These are phyloP conservation scores for Suhomyces sp. DNA, from an alignment of 805 yeast species.

Conservation along the genomic window DNA sequence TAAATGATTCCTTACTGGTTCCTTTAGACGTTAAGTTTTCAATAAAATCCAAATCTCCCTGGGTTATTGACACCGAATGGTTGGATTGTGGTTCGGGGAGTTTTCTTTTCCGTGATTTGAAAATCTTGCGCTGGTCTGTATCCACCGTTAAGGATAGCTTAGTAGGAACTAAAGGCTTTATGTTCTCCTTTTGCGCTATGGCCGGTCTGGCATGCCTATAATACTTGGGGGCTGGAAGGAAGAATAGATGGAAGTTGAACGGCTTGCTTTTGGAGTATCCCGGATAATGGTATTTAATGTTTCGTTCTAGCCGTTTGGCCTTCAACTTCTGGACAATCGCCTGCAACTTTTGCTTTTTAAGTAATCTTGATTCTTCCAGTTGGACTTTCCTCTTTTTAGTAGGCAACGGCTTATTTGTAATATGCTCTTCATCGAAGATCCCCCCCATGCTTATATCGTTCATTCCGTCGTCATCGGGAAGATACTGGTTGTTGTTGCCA, in stretches of 20 bases:
- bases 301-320: slow-evolving; percentile 20
- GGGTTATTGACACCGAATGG: slow-evolving; percentile 22
- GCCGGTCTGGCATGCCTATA: slow-evolving; percentile 54
- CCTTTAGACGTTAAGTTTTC: slow-evolving; percentile 22
- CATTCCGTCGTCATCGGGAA: slow-evolving; percentile 25
- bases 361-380: slow-evolving; percentile 18
- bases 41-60: slow-evolving; percentile 31
- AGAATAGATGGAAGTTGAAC: slow-evolving; percentile 62
- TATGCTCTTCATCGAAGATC: slow-evolving; percentile 8
- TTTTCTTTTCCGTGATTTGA: slow-evolving; percentile 32
- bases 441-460: slow-evolving; percentile 12
- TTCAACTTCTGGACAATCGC: slow-evolving; percentile 29
- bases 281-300: slow-evolving; percentile 57
- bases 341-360: slow-evolving; percentile 29
- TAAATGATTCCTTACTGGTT: slow-evolving; percentile 12
- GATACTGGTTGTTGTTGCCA: slow-evolving; percentile 11
- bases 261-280: slow-evolving; percentile 53
- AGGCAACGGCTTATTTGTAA: neutral
- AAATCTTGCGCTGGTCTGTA: slow-evolving; percentile 54
- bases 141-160: slow-evolving; percentile 60
- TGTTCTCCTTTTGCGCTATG: slow-evolving; percentile 26
- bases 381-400: slow-evolving; percentile 17
- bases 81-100: slow-evolving; percentile 8
- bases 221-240: slow-evolving; percentile 58
- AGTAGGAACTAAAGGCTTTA: slow-evolving; percentile 55